phyloP scores from a whole-genome alignment of 2,329 filamentous ascomycete genomes.

The Ophiognomonia clavigignenti-juglandacearum region DNA sequence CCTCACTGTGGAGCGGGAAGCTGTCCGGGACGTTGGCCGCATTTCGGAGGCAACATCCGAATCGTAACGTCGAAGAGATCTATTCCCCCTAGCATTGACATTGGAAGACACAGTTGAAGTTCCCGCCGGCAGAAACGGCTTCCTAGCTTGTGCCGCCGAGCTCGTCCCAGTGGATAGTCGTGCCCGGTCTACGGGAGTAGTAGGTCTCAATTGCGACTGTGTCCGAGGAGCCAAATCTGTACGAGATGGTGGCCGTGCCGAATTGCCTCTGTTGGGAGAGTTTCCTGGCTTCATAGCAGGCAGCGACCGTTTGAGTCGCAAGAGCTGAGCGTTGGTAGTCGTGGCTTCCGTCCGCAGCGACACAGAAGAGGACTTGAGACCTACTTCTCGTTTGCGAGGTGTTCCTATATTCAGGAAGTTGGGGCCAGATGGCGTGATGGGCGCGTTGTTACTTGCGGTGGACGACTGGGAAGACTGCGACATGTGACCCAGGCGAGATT shows the following conservation, averaged over 20 bases:
- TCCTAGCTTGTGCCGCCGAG: conserved; percentile 47
- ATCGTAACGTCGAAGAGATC: conserved; percentile 73
- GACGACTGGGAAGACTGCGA: conserved; percentile 61
- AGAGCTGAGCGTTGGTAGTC: conserved; percentile 61
- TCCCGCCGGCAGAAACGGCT: conserved; percentile 78
- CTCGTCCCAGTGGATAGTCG: conserved; percentile 44
- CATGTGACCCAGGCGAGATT: conserved; percentile 65
- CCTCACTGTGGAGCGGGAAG: conserved; percentile 54
- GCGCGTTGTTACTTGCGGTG: conserved; percentile 48
- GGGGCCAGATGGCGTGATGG: conserved; percentile 47
- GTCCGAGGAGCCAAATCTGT: conserved; percentile 45
- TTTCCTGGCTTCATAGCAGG: conserved; percentile 52
- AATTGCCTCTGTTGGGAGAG: conserved; percentile 44
- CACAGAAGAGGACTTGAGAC: conserved; percentile 48
- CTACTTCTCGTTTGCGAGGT: conserved; percentile 56
- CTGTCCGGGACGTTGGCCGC: conserved; percentile 51
- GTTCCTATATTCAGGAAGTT: conserved; percentile 50
- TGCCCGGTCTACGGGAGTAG: conserved; percentile 65
- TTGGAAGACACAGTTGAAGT: conserved; percentile 64
- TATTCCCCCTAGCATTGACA: conserved; percentile 63
- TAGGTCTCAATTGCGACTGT: conserved; percentile 53
- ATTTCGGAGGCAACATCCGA: conserved; percentile 65
- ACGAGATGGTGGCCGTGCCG: conserved; percentile 52
- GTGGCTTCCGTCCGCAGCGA: conserved; percentile 54
- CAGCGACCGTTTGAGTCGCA: conserved; percentile 62